Evolutionary conservation across 2,329 filamentous ascomycete species (phyloP), one percentile per base, ranked within the genome.

Genomic region (Colletotrichum plurivorum): DNA sequence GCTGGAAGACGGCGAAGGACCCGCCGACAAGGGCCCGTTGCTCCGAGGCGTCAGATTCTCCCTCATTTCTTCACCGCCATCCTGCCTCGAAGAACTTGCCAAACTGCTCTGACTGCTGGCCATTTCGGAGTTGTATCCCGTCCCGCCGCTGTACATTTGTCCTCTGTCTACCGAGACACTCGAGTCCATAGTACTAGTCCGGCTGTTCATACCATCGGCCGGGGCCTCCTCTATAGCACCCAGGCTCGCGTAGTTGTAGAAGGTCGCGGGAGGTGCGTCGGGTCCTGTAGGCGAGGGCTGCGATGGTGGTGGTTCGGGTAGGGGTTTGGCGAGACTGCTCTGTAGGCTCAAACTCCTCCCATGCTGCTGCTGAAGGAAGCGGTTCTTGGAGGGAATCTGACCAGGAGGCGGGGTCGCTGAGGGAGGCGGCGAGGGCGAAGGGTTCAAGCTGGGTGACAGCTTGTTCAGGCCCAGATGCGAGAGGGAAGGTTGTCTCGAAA

Each of bases 271-370:
- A 74, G 78, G 70, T 72, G 76, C 63, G 73, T 72, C 69, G 56
- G 73, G 73, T 55, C 72, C 66, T 72, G 36, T n/a, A 45, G 63
- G 62, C 13, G 72, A 63, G 41, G 64, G 53, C 18, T 63, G 22
- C 43, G 59, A 52, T 13, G 75, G 81, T 27, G 87, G 86, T 25
- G 87, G 82, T 69, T 85, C 83, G 43, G 87, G 88, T 22, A 89
- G 77, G 56, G 88, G 87, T 76, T 90, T 90, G 73, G 84, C 83
- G 71, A 89, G 86, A 73, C 87, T 89, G 67, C 85, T 81, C 74
- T 88, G 86, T 57, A 89, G 78, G 72, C 84, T 89, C 76, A 88
- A 70, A 73, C 83, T 85, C 72, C 85, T 82, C 67, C 79, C 87
- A 88, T 89, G 86, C 79, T 86, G 81, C 67, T 89, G 86, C 79